Conservation (phyloP, 169 alveolate species). For the Plasmodium gonderi region DNA sequence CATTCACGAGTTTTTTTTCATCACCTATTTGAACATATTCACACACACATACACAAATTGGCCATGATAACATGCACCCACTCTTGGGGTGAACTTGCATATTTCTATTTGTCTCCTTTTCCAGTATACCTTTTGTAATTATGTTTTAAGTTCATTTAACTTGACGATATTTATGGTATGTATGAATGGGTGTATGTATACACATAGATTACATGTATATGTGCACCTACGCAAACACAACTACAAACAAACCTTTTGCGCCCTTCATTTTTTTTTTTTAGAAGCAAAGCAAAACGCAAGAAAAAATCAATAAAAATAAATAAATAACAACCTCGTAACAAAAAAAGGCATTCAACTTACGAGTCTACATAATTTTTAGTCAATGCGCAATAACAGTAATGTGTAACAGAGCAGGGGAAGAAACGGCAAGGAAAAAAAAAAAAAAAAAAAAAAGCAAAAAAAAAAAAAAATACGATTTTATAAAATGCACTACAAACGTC, state of each 20-base stretch:
- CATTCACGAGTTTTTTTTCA: no score
- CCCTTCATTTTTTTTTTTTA: constrained; percentile 1
- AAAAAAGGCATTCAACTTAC: not conserved
- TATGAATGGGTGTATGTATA: no score
- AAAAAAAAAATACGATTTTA: constrained; percentile 1
- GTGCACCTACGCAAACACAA: not conserved
- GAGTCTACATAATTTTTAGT: not conserved
- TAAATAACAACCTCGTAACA: not conserved
- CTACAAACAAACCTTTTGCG: not conserved
- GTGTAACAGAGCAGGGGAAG: not conserved
- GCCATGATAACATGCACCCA: no score
- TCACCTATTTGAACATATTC: not conserved
- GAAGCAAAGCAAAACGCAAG: not conserved
- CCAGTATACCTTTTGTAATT: no score
- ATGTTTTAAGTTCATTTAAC: no score
- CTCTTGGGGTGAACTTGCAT: no score
- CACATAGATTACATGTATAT: not conserved
- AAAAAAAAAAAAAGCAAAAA: not conserved
- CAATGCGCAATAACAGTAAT: not conserved
- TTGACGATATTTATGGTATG: no score
- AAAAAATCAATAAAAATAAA: not conserved
- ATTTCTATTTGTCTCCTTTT: no score
- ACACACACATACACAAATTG: no score
- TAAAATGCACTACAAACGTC: not conserved
- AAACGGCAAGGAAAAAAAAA: not conserved